These are phyloP conservation scores for Steccherinum ochraceum DNA, from an alignment of 768 basidiomycete species.

Conservation along the genomic window DNA sequence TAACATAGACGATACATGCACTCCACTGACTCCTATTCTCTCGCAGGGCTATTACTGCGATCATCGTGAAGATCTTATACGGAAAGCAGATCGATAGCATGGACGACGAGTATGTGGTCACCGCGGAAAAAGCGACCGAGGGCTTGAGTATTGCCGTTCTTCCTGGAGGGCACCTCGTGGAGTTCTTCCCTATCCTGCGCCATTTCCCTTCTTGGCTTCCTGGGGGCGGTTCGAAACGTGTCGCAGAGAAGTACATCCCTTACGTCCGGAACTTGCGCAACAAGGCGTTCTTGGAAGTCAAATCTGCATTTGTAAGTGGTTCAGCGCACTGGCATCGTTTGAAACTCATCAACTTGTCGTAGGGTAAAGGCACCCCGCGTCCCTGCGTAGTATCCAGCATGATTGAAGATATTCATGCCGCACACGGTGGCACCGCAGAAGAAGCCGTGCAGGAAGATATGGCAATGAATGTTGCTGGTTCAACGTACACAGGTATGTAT, in stretches of 20 bases:
- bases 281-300: conserved; percentile 1
- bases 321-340: not conserved
- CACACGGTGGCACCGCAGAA: not conserved
- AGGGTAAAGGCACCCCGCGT: not conserved
- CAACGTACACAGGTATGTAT: conserved; percentile 2
- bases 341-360: not conserved
- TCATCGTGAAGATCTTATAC: conserved; percentile 6
- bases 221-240: not conserved
- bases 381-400: not conserved
- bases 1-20: not conserved
- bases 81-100: not conserved
- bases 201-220: conserved; percentile 3
- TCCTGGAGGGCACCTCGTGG: conserved; percentile 1
- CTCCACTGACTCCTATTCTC: not conserved
- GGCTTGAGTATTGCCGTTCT: not conserved
- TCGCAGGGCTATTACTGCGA: not conserved
- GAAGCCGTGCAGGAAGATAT: not conserved
- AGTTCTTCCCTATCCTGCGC: conserved; percentile 1
- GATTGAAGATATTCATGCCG: not conserved
- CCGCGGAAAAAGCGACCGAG: not conserved
- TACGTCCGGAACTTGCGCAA: not conserved
- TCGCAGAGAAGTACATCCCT: not conserved
- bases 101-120: not conserved
- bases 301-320: not conserved
- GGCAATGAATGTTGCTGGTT: not conserved